Evolutionary conservation across 1,284 basidiomycete species (phyloP).

Genomic region (Sporisorium iseilematis-ciliati): DNA sequence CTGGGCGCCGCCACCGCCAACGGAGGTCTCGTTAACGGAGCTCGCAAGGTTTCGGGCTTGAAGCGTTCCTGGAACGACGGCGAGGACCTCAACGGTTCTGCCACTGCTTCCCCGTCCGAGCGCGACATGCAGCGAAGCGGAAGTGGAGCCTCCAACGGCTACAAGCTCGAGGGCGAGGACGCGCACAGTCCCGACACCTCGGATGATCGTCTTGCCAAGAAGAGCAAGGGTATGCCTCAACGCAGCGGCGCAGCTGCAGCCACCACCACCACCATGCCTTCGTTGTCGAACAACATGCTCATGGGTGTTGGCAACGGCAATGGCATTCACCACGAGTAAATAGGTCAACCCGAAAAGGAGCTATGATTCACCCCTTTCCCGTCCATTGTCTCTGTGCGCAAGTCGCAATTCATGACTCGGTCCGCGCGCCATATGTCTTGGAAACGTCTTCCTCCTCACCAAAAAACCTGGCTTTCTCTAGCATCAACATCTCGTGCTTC

Average conservation of each 20-base stretch:
- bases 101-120: conserved; percentile 43
- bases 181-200: conserved; percentile 48
- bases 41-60: conserved; percentile 51
- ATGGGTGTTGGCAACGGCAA: conserved; percentile 49
- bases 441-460: not conserved
- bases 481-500: conserved; percentile 6
- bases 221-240: conserved; percentile 45
- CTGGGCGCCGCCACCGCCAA: conserved; percentile 31
- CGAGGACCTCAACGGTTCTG: conserved; percentile 47
- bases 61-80: conserved; percentile 54
- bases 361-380: not conserved
- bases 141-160: conserved; percentile 41
- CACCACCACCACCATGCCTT: conserved; percentile 31
- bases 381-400: not conserved
- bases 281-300: conserved; percentile 46
- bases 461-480: not conserved
- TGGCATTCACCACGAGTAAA: conserved; percentile 45
- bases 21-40: conserved; percentile 38
- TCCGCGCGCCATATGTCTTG: not conserved
- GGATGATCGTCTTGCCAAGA: conserved; percentile 46
- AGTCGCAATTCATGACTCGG: not conserved
- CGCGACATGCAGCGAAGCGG: conserved; percentile 56
- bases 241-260: conserved; percentile 11
- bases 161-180: conserved; percentile 52
- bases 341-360: not conserved